A percentile compares a stretch with the other conserved stretches of the same genome.
These are phyloP conservation scores for Citrullus colocynthis DNA, from an alignment of 306 rosid genomes.

Conservation along the genomic window DNA sequence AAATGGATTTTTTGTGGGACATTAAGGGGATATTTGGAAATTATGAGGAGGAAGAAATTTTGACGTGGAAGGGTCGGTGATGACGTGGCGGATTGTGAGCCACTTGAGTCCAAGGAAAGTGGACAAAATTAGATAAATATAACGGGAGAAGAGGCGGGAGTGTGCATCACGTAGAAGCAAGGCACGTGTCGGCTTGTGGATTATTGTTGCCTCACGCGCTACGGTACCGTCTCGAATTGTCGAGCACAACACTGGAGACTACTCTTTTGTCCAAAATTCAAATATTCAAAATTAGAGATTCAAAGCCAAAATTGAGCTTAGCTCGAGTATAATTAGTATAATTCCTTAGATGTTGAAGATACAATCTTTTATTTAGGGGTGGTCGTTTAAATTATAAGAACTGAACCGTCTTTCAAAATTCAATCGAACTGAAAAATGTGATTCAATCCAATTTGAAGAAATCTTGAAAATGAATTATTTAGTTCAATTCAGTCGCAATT, in stretches of 20 bases:
- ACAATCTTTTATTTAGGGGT: too few relatives aligned
- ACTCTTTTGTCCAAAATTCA: background rate
- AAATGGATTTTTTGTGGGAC: constrained; percentile 12
- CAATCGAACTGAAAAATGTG: too few relatives aligned
- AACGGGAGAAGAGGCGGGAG: constrained; percentile 9
- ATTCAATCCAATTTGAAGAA: too few relatives aligned
- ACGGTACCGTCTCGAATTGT: background rate
- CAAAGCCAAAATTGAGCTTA: too few relatives aligned
- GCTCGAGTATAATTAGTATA: too few relatives aligned
- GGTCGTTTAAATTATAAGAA: too few relatives aligned
- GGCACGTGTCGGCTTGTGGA: constrained; percentile 30
- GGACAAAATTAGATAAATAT: constrained; percentile 25
- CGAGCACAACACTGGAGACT: background rate
- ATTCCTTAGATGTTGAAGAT: too few relatives aligned
- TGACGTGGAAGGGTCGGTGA: constrained; percentile 20
- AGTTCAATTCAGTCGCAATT: too few relatives aligned
- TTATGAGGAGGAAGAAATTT: constrained; percentile 44
- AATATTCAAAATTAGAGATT: too few relatives aligned
- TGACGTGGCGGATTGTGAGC: constrained; percentile 56
- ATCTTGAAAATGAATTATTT: too few relatives aligned
- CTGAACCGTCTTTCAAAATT: too few relatives aligned
- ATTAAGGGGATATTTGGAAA: constrained; percentile 8
- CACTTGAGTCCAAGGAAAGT: constrained; percentile 28
- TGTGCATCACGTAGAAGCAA: background rate
- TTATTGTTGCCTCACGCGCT: constrained; percentile 19